phyloP scores from a whole-genome alignment of 176 grass and related monocot species.

The Rhipidocladum racemiflorum region DNA sequence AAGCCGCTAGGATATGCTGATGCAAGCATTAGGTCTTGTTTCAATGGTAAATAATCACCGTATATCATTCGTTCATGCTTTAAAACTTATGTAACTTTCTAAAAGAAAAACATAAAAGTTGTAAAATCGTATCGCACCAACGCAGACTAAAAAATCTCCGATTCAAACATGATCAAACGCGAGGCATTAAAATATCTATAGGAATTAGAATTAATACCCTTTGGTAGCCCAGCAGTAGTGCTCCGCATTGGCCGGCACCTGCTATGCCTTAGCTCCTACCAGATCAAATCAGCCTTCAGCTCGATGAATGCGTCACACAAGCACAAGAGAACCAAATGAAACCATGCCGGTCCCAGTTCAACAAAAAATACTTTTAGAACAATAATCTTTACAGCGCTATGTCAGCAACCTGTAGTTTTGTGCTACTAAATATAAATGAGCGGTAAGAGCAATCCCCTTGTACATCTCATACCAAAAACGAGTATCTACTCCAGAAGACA shows the following conservation, averaged over 20 bases:
- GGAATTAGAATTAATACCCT: not conserved
- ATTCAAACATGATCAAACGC: not conserved
- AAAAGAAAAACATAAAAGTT: no score
- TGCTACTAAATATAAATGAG: slow-evolving; percentile 27
- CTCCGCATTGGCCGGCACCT: not conserved
- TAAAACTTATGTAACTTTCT: no score
- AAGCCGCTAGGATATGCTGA: no score
- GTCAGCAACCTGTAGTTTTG: slow-evolving; percentile 11
- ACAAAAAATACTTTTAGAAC: not conserved
- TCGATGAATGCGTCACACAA: not conserved
- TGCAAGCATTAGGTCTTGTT: no score
- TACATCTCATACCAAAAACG: slow-evolving; percentile 49
- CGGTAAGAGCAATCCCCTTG: slow-evolving; percentile 15
- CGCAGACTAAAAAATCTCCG: not conserved
- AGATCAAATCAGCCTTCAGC: not conserved
- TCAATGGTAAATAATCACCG: no score
- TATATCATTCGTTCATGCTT: no score
- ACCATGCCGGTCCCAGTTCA: not conserved
- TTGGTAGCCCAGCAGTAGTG: not conserved
- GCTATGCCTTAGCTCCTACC: not conserved
- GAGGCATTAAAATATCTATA: not conserved
- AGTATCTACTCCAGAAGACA: slow-evolving; percentile 21
- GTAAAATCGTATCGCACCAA: not conserved
- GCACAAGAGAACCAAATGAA: not conserved
- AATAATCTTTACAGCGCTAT: slow-evolving; percentile 16